phyloP scores from a whole-genome alignment of 176 grass and related monocot genomes.

The Musa beccarii region DNA sequence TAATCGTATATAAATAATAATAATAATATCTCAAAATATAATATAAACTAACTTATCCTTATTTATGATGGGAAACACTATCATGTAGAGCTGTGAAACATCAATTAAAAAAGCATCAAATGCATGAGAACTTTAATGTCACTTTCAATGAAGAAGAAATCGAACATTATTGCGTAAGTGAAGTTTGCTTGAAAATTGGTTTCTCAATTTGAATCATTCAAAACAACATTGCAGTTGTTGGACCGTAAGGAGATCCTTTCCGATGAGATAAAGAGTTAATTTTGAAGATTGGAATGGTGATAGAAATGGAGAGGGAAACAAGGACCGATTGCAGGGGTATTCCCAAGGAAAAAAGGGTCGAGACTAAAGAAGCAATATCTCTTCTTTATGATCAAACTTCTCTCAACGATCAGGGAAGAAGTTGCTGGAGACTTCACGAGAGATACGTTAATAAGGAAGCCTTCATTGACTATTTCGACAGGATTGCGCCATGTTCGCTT shows the following conservation, averaged over 20 bases:
- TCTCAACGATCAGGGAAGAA: neutral
- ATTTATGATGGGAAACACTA: too few species aligned
- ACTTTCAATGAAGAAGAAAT: neutral
- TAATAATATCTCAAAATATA: too few species aligned
- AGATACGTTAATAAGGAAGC: neutral
- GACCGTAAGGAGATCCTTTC: neutral
- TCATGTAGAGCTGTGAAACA: too few species aligned
- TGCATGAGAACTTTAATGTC: neutral
- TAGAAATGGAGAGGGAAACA: neutral
- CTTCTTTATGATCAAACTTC: neutral
- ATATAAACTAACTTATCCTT: too few species aligned
- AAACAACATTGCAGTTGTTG: neutral
- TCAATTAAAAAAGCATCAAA: neutral
- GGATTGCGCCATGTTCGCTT: too few species aligned
- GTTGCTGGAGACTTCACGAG: neutral
- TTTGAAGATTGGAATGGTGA: neutral
- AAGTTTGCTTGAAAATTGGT: neutral
- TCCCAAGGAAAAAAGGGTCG: neutral
- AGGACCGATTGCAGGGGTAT: neutral
- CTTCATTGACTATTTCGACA: too few species aligned
- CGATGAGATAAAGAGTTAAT: neutral
- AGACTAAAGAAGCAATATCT: neutral
- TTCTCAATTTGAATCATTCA: neutral
- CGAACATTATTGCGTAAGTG: neutral
- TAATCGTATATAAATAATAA: too few species aligned